These are phyloP conservation scores for Cladophialophora yegresii DNA, from an alignment of 2,329 filamentous ascomycete genomes.

Conservation along the genomic window DNA sequence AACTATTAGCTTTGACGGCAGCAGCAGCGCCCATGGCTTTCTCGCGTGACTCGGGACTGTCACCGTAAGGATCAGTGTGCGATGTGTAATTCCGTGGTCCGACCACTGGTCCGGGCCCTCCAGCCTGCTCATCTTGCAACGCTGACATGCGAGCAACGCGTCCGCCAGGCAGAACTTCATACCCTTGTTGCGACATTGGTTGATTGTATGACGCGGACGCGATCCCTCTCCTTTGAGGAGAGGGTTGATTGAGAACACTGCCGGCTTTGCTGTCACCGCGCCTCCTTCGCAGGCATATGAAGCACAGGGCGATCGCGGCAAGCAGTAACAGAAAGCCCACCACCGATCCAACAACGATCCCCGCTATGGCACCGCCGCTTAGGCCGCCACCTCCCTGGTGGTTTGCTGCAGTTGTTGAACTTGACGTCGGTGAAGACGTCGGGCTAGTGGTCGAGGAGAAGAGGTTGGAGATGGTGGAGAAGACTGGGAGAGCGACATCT, in stretches of 20 bases:
- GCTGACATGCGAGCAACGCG: conserved; percentile 96
- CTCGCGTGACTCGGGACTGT: conserved; percentile 69
- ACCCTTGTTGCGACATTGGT: conserved; percentile 52
- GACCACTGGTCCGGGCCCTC: conserved; percentile 43
- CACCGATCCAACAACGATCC: conserved; percentile 80
- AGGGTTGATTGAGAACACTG: conserved; percentile 87
- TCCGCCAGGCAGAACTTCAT: conserved; percentile 78
- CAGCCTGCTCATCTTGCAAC: conserved; percentile 62
- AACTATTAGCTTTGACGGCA: conserved; percentile 70
- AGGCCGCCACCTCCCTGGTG: conserved; percentile 54
- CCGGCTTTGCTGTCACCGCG: conserved; percentile 64
- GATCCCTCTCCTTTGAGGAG: conserved; percentile 58
- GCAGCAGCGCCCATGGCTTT: conserved; percentile 52
- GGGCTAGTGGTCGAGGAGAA: conserved; percentile 63
- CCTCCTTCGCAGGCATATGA: conserved; percentile 61
- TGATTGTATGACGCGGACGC: conserved; percentile 49
- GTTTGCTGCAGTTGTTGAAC: conserved; percentile 54
- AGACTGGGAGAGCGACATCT: conserved; percentile 74
- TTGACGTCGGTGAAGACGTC: conserved; percentile 67
- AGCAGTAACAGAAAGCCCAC: conserved; percentile 70
- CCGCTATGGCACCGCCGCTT: conserved; percentile 85
- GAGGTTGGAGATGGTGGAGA: conserved; percentile 61
- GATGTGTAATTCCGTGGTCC: conserved; percentile 55
- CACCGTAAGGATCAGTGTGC: conserved; percentile 68
- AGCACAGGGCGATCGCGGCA: conserved; percentile 60